phyloP scores from a whole-genome alignment of 345 rosid species.

The Corymbia maculata region DNA sequence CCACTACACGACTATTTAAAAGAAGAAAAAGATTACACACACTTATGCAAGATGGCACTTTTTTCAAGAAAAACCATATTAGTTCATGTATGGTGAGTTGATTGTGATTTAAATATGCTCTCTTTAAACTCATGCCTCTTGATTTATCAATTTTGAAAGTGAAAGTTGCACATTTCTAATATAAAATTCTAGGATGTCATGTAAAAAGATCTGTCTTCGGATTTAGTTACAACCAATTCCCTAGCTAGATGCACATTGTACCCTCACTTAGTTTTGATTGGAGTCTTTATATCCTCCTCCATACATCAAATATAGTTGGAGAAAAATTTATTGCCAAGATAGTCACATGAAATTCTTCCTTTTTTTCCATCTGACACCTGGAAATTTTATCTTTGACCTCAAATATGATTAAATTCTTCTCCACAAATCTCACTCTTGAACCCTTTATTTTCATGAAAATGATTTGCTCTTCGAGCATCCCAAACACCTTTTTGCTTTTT shows the following conservation, averaged over 20 bases:
- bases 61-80: not conserved
- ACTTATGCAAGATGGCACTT: not conserved
- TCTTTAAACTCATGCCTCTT: not conserved
- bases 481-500: not conserved
- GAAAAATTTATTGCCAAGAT: not conserved
- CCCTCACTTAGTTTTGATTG: not conserved
- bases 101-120: not conserved
- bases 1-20: not conserved
- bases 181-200: not conserved
- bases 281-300: not conserved
- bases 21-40: not conserved
- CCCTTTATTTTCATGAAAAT: not conserved
- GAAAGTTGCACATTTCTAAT: not conserved
- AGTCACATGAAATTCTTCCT: not conserved
- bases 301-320: not conserved
- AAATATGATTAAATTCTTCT: not conserved
- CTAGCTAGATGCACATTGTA: not conserved
- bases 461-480: not conserved
- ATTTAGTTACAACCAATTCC: not conserved
- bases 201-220: not conserved
- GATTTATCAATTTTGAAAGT: not conserved
- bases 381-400: not conserved
- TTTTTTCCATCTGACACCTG: not conserved
- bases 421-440: not conserved
- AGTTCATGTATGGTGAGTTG: not conserved